phyloP scores from a whole-genome alignment of 139 green algal genomes.

The Zygnema cylindricum region DNA sequence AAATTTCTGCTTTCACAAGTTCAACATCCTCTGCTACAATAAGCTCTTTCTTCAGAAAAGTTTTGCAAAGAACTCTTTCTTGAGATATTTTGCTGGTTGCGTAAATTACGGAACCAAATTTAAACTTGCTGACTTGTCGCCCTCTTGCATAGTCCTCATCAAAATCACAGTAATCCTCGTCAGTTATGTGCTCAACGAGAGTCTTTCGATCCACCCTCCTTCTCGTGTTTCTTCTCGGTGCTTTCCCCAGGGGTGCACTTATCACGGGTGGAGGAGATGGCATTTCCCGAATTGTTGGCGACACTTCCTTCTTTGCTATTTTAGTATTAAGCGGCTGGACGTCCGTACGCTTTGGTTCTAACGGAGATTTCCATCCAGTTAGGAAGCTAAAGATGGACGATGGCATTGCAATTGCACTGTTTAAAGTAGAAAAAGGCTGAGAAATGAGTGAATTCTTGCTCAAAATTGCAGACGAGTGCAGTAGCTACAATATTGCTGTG shows the following conservation, averaged over 20 bases:
- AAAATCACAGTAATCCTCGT: no score
- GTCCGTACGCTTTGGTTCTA: neutral
- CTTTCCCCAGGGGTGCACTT: neutral
- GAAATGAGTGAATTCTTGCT: no score
- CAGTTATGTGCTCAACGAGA: neutral
- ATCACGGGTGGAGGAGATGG: no score
- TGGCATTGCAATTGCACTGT: no score
- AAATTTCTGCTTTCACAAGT: neutral
- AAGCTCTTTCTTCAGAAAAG: neutral
- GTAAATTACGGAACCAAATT: neutral
- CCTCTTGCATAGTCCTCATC: neutral
- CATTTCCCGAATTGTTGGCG: no score
- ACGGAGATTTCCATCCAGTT: neutral
- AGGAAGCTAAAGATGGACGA: neutral
- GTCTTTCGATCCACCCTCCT: neutral
- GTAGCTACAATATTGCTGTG: no score
- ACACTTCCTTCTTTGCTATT: neutral
- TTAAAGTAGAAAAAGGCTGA: no score
- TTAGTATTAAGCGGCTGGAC: neutral
- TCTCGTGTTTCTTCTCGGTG: neutral
- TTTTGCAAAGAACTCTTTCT: neutral
- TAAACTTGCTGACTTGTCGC: neutral
- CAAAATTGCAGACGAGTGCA: no score
- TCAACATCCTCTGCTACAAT: neutral
- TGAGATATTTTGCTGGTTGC: neutral